phyloP scores from a whole-genome alignment of 148 eudicot species.

The Chenopodium album region DNA sequence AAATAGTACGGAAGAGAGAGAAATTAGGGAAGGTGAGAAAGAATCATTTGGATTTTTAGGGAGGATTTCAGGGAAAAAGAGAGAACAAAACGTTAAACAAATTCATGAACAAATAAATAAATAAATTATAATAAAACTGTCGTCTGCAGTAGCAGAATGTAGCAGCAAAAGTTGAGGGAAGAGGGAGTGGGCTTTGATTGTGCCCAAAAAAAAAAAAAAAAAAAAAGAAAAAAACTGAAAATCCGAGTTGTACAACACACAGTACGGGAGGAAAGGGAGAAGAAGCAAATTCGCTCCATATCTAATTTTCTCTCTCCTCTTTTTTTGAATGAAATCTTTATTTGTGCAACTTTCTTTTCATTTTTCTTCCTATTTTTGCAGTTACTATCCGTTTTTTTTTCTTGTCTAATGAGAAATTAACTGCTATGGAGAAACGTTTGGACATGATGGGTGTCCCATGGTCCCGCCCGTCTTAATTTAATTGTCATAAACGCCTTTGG shows the following conservation, averaged over 20 bases:
- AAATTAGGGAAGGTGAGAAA: neutral
- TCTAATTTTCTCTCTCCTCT: neutral
- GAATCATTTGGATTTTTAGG: slow-evolving; percentile 7
- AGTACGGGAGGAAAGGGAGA: slow-evolving; percentile 13
- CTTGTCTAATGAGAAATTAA: no score
- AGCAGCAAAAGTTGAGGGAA: slow-evolving; percentile 4
- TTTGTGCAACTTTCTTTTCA: slow-evolving; percentile 44
- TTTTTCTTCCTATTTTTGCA: slow-evolving; percentile 40
- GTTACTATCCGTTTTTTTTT: no score
- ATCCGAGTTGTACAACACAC: no score
- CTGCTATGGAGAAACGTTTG: no score
- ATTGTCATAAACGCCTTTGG: no score
- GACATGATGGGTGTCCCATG: no score
- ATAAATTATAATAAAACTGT: neutral
- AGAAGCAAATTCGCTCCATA: slow-evolving; percentile 3
- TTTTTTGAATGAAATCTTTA: slow-evolving; percentile 1
- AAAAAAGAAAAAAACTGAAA: slow-evolving; percentile 4
- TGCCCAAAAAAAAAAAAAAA: neutral
- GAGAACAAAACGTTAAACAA: neutral
- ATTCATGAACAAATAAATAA: neutral
- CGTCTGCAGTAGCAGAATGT: neutral
- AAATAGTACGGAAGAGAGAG: slow-evolving; percentile 3
- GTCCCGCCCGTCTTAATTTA: no score
- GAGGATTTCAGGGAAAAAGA: neutral
- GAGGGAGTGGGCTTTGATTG: no score